These are phyloP conservation scores for Stevia rebaudiana DNA, from an alignment of 140 eudicot genomes.

Conservation along the genomic window DNA sequence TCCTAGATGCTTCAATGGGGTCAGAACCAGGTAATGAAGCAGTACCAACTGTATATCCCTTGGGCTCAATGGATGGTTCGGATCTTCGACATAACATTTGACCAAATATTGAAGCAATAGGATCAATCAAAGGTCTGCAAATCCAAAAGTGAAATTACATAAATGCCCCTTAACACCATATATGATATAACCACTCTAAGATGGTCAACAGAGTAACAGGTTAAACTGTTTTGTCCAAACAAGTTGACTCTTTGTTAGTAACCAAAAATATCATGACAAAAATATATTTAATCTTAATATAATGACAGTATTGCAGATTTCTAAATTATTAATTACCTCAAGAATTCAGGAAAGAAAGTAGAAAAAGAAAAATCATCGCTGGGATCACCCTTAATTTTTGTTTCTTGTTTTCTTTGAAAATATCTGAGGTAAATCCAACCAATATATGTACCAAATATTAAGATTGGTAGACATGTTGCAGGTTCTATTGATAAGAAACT, in stretches of 20 bases:
- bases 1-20: constrained; percentile 85
- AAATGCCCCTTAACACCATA: too few relatives aligned
- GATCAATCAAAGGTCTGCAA: constrained; percentile 85
- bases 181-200: too few relatives aligned
- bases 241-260: too few relatives aligned
- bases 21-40: constrained; percentile 88
- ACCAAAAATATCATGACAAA: too few relatives aligned
- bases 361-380: constrained; percentile 93
- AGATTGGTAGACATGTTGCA: constrained; percentile 63
- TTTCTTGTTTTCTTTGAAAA: constrained; percentile 72
- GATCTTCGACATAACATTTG: constrained; percentile 88
- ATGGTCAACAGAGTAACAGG: too few relatives aligned
- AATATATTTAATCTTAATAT: too few relatives aligned
- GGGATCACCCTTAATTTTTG: constrained; percentile 81
- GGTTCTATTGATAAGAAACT: constrained; percentile 68
- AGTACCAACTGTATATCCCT: constrained; percentile 53
- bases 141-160: not conserved
- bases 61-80: constrained; percentile 44
- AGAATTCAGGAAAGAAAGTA: constrained; percentile 75
- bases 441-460: constrained; percentile 75
- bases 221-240: not conserved
- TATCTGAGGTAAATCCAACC: constrained; percentile 97
- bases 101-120: constrained; percentile 65
- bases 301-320: not conserved
- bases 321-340: constrained; percentile 52